A percentile compares a stretch with the other conserved stretches of the same genome.
Conservation (phyloP, 2,329 filamentous ascomycete species). For the Lachnellula suecica region DNA sequence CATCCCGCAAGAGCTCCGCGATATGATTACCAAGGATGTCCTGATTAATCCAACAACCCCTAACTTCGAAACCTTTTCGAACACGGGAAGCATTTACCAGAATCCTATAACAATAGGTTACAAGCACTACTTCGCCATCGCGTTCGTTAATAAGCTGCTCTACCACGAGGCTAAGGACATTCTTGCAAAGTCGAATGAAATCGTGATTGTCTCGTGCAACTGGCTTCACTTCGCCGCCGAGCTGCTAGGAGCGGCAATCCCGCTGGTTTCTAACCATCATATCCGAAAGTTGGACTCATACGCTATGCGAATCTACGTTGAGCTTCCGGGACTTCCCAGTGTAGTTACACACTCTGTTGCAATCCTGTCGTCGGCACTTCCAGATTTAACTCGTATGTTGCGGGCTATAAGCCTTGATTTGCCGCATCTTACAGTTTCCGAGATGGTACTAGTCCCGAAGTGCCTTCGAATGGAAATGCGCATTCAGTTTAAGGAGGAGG, state of each 20-base stretch:
- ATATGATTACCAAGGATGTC: neutral
- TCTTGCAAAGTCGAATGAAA: neutral
- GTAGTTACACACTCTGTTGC: neutral
- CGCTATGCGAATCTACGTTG: neutral
- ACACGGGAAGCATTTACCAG: too few species aligned
- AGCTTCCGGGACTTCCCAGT: neutral
- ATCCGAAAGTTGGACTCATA: neutral
- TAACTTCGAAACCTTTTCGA: conserved; percentile 2
- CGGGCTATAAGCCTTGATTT: neutral
- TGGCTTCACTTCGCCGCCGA: neutral
- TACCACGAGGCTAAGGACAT: neutral
- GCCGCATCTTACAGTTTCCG: neutral
- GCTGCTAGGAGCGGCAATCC: neutral
- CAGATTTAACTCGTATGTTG: neutral
- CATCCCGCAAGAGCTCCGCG: neutral
- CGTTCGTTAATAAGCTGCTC: neutral
- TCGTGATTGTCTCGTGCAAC: conserved; percentile 1
- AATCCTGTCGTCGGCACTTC: neutral
- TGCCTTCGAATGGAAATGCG: neutral
- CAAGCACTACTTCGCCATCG: neutral
- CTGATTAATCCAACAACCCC: neutral
- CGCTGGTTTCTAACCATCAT: neutral
- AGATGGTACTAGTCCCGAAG: neutral
- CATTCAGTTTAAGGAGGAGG: neutral
- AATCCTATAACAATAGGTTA: neutral